A percentile compares a stretch with the other conserved stretches of the same genome.
Conservation (phyloP, 73 alveolate species). For the Uronychia setigera region DNA sequence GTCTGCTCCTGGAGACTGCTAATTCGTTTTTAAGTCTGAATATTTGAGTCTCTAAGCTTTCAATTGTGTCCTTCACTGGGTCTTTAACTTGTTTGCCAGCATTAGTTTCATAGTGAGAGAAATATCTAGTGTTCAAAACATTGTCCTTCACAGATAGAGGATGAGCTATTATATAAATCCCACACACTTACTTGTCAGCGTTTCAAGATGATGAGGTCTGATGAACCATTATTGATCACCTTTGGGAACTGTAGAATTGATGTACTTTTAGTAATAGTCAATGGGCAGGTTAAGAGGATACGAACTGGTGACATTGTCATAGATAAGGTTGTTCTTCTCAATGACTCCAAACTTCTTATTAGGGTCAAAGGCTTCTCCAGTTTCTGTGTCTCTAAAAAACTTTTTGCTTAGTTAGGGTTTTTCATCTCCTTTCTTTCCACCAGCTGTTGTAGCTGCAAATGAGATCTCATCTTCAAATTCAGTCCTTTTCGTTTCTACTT, state of each 20-base stretch:
- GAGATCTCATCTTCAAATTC: constrained; percentile 50
- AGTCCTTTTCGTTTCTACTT: not conserved
- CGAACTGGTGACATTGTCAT: constrained; percentile 61
- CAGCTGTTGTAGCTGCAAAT: too few species aligned
- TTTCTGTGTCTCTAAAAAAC: constrained; percentile 21
- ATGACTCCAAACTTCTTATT: constrained; percentile 59
- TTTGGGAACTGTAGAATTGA: constrained; percentile 57
- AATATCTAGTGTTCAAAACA: constrained; percentile 83
- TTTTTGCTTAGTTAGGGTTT: constrained; percentile 38
- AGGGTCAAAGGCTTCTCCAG: constrained; percentile 61
- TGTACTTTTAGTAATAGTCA: constrained; percentile 56
- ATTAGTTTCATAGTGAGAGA: constrained; percentile 76
- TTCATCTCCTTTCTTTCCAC: constrained; percentile 46
- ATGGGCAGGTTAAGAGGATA: constrained; percentile 70
- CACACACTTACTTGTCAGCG: constrained; percentile 55
- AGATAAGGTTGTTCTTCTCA: constrained; percentile 41
- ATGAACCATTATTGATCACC: constrained; percentile 80
- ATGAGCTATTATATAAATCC: constrained; percentile 41
- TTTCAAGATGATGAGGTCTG: constrained; percentile 91
- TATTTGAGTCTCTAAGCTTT: constrained; percentile 72
- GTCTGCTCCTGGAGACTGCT: not conserved
- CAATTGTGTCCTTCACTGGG: constrained; percentile 67
- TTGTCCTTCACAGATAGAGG: constrained; percentile 89
- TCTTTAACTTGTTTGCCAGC: constrained; percentile 56
- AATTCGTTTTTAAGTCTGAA: not conserved